Evolutionary conservation across 2,329 filamentous ascomycete species (phyloP).

Genomic region (Trichoderma polysporum): DNA sequence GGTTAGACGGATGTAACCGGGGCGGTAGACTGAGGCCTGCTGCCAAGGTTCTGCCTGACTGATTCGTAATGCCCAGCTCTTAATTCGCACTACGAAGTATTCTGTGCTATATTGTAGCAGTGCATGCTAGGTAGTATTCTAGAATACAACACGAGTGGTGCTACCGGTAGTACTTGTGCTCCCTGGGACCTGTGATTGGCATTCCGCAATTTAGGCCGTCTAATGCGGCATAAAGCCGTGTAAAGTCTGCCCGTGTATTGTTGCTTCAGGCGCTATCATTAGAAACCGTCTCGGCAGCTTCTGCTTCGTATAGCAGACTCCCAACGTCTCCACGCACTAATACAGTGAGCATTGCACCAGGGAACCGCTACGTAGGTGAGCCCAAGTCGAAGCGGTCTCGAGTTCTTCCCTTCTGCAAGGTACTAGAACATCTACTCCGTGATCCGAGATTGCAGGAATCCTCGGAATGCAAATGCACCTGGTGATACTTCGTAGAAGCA

Average conservation of each 20-base stretch:
- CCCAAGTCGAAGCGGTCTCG: background rate
- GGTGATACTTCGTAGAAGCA: background rate
- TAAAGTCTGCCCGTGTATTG: too few species aligned
- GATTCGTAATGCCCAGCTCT: background rate
- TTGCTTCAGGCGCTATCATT: background rate
- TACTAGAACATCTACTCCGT: background rate
- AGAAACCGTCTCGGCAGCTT: background rate
- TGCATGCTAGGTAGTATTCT: background rate
- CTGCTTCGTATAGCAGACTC: background rate
- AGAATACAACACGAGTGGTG: background rate
- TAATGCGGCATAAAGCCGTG: background rate
- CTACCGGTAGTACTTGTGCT: background rate
- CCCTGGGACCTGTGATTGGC: background rate
- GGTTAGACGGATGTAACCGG: constrained; percentile 9
- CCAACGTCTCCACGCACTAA: background rate
- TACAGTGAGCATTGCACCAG: background rate
- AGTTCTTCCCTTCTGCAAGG: constrained; percentile 2
- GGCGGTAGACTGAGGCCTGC: constrained; percentile 1
- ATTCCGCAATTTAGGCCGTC: background rate
- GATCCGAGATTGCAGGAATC: background rate
- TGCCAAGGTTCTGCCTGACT: background rate
- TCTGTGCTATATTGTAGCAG: too few species aligned
- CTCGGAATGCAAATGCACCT: background rate
- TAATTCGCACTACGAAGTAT: background rate
- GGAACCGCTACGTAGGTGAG: background rate